Evolutionary conservation across 768 basidiomycete genomes (phyloP).

Genomic region (Russula lepida): DNA sequence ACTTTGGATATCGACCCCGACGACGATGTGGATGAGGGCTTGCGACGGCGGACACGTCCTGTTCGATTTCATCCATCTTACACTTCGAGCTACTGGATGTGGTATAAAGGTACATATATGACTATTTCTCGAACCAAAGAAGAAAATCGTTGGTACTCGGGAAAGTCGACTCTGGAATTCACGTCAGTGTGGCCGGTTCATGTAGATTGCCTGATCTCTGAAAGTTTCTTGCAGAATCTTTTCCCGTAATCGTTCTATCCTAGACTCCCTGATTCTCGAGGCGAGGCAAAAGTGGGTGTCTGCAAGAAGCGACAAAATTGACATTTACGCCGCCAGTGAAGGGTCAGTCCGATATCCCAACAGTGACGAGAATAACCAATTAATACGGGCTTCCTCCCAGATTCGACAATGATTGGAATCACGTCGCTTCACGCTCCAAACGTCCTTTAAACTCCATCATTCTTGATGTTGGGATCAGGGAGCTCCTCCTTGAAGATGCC

Average conservation of each 20-base stretch:
- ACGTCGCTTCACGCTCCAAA: slow-evolving; percentile 50
- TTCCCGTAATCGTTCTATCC: slow-evolving; percentile 18
- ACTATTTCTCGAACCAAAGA: slow-evolving; percentile 29
- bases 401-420: slow-evolving; percentile 39
- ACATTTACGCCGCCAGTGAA: slow-evolving; percentile 44
- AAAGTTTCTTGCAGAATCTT: neutral
- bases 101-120: slow-evolving; percentile 36
- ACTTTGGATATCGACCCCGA: slow-evolving; percentile 23
- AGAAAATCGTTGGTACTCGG: slow-evolving; percentile 29
- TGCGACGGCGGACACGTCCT: slow-evolving; percentile 16
- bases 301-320: slow-evolving; percentile 12
- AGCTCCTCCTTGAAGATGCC: slow-evolving; percentile 58
- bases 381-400: neutral
- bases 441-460: slow-evolving; percentile 61
- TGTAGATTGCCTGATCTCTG: neutral
- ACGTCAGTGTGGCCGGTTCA: slow-evolving; percentile 30
- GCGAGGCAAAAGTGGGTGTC: slow-evolving; percentile 15
- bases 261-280: slow-evolving; percentile 17
- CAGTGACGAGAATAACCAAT: neutral
- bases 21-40: slow-evolving; percentile 7
- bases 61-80: slow-evolving; percentile 39
- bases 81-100: slow-evolving; percentile 34
- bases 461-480: slow-evolving; percentile 59
- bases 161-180: slow-evolving; percentile 35
- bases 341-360: slow-evolving; percentile 23